Evolutionary conservation across 352 stramenopile genomes (phyloP).

Genomic region (Phytopythium vexans): DNA sequence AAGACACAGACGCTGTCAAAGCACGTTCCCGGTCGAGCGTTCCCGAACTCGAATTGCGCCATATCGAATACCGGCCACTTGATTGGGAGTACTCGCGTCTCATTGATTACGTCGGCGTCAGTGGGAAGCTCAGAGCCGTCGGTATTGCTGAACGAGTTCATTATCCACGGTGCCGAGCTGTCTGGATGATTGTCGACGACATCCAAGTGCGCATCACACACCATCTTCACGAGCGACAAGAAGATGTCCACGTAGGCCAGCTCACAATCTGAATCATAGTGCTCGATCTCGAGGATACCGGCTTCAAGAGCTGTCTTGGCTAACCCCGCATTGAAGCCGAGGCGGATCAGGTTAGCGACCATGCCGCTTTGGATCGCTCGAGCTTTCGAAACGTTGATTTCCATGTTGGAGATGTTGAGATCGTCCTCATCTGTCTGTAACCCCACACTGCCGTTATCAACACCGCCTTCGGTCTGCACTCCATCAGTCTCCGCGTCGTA

Average conservation of each 20-base stretch:
- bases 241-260: constrained; percentile 83
- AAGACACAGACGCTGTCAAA: constrained; percentile 84
- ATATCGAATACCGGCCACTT: constrained; percentile 89
- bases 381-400: constrained; percentile 65
- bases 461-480: neutral
- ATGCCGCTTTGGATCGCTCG: constrained; percentile 58
- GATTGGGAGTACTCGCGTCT: constrained; percentile 35
- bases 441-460: neutral
- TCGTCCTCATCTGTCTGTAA: neutral
- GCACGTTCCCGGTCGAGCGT: constrained; percentile 66
- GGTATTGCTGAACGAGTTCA: neutral
- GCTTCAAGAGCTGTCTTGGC: constrained; percentile 48
- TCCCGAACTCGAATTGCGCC: constrained; percentile 87
- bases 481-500: constrained; percentile 1
- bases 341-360: constrained; percentile 32
- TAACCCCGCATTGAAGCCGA: constrained; percentile 49
- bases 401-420: constrained; percentile 40
- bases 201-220: constrained; percentile 68
- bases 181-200: constrained; percentile 12
- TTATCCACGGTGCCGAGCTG: neutral
- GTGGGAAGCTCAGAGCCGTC: neutral
- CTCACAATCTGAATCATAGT: constrained; percentile 71
- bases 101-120: neutral
- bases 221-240: constrained; percentile 67
- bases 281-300: constrained; percentile 55